These are phyloP conservation scores for Cymodocea nodosa DNA, from an alignment of 116 monocot species.

Conservation along the genomic window DNA sequence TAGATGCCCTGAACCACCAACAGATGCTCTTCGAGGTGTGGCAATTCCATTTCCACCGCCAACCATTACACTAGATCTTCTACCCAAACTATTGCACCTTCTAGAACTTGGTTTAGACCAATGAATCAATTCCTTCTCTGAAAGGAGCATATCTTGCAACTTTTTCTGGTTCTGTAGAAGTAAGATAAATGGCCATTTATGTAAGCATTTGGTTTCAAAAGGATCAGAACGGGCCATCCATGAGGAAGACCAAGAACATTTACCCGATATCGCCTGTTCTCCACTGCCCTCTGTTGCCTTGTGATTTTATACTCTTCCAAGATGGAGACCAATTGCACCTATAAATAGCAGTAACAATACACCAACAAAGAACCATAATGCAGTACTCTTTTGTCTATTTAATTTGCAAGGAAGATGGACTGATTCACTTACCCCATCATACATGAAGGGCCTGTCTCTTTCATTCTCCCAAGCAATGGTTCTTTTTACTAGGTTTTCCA, in stretches of 20 bases:
- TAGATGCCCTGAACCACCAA: constrained; percentile 54
- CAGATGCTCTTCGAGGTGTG: constrained; percentile 37
- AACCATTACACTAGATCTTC: constrained; percentile 30
- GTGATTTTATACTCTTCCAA: constrained; percentile 74
- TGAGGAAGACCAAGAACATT: not conserved
- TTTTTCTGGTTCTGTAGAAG: constrained; percentile 78
- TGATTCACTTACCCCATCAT: constrained; percentile 55
- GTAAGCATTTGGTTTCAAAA: not conserved
- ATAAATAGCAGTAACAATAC: not conserved
- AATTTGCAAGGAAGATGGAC: not conserved
- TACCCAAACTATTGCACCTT: constrained; percentile 42
- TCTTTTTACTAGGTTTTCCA: constrained; percentile 59
- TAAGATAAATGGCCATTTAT: too few relatives aligned
- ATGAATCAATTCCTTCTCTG: constrained; percentile 57
- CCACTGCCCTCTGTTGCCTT: constrained; percentile 72
- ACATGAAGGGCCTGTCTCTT: constrained; percentile 47
- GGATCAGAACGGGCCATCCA: not conserved
- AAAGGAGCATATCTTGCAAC: constrained; percentile 51
- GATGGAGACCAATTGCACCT: constrained; percentile 65
- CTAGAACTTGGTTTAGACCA: constrained; percentile 61
- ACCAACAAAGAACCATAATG: not conserved
- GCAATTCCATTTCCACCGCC: constrained; percentile 66
- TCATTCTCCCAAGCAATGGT: constrained; percentile 65
- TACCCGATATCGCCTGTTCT: constrained; percentile 65
- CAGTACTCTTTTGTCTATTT: not conserved